Conservation (phyloP, 2,329 filamentous ascomycete species). For the Bretziella fagacearum region DNA sequence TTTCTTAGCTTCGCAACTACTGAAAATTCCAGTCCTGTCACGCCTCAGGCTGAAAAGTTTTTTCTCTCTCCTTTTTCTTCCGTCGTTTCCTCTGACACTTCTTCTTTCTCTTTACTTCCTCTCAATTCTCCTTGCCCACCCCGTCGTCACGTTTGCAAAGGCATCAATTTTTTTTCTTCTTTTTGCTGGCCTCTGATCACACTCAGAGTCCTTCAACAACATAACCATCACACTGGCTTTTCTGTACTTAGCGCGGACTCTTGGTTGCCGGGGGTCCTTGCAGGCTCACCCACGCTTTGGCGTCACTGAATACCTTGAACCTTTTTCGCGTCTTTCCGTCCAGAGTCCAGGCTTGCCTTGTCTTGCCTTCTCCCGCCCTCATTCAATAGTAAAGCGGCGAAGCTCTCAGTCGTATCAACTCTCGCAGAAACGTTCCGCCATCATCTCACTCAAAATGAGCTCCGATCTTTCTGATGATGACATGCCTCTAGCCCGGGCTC, state of each 20-base stretch:
- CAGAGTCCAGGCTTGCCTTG: slow-evolving; percentile 19
- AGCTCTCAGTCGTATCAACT: not conserved
- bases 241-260: not conserved
- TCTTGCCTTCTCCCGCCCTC: slow-evolving; percentile 23
- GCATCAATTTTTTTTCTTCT: not conserved
- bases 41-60: not conserved
- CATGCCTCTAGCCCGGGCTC: slow-evolving; percentile 47
- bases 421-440: not conserved
- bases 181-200: not conserved
- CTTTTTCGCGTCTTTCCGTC: slow-evolving; percentile 19
- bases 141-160: not conserved
- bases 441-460: slow-evolving; percentile 17
- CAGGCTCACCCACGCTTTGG: slow-evolving; percentile 7
- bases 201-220: not conserved
- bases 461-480: slow-evolving; percentile 53
- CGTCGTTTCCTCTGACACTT: not conserved
- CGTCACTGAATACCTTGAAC: slow-evolving; percentile 4
- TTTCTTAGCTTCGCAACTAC: not conserved
- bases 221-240: not conserved
- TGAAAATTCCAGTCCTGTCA: too few relatives aligned
- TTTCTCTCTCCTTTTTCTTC: not conserved
- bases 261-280: slow-evolving; percentile 4
- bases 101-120: not conserved
- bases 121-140: not conserved
- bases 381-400: not conserved